Conservation (phyloP, 768 basidiomycete species). For the Mycena capillaripes region DNA sequence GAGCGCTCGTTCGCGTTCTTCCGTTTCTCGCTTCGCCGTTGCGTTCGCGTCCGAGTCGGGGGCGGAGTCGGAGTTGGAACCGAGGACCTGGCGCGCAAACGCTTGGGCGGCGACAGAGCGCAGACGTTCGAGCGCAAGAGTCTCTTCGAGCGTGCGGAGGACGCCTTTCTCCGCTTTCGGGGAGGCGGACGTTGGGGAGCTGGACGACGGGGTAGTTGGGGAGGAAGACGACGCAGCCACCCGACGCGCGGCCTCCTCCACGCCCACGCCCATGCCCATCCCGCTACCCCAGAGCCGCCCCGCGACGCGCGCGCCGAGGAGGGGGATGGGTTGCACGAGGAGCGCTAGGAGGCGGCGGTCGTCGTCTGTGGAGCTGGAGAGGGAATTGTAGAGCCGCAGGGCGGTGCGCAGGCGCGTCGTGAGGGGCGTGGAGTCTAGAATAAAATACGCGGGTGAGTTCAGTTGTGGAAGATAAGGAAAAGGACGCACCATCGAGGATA, state of each 20-base stretch:
- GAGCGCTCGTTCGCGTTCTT: conserved; percentile 63
- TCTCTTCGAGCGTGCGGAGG: conserved; percentile 35
- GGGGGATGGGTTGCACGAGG: conserved; percentile 45
- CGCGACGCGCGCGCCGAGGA: conserved; percentile 38
- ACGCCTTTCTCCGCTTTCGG: conserved; percentile 21
- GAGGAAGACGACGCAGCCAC: neutral
- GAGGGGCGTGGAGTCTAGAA: conserved; percentile 25
- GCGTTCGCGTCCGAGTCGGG: neutral
- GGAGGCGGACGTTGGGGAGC: too few species aligned
- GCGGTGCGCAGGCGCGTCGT: conserved; percentile 37
- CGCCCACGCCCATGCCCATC: conserved; percentile 57
- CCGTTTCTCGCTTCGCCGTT: conserved; percentile 48
- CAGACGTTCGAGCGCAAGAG: conserved; percentile 63
- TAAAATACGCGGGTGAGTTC: neutral
- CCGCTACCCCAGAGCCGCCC: conserved; percentile 51
- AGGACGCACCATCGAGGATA: conserved; percentile 48
- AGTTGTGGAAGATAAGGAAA: neutral
- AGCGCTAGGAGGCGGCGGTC: conserved; percentile 31
- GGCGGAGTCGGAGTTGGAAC: neutral
- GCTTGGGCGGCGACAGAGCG: conserved; percentile 66
- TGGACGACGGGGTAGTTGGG: neutral
- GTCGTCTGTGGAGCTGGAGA: neutral
- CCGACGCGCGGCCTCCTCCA: conserved; percentile 66
- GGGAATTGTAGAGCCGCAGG: neutral
- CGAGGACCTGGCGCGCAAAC: conserved; percentile 64